Percentiles rank a stretch among this genome's conserved stretches.
phyloP scores from a whole-genome alignment of 163 green algal genomes.

The Volvox carteri region DNA sequence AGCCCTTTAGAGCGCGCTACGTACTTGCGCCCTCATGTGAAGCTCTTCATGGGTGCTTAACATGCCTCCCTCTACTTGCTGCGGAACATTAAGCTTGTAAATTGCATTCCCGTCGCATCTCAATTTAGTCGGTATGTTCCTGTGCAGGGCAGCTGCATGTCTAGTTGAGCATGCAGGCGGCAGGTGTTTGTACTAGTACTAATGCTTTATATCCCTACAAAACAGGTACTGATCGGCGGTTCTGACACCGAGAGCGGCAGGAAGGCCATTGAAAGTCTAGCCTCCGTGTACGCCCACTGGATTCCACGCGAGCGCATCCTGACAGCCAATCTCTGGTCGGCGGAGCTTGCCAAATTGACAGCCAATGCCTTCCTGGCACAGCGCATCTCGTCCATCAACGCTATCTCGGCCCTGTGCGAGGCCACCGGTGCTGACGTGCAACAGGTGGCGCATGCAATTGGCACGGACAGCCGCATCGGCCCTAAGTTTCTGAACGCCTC shows the following conservation, averaged over 20 bases:
- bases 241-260: constrained; percentile 85
- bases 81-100: too few species aligned
- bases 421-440: constrained; percentile 91
- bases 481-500: constrained; percentile 97
- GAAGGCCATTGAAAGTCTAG: constrained; percentile 81
- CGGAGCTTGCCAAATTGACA: constrained; percentile 99
- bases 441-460: constrained; percentile 88
- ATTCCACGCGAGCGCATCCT: constrained; percentile 96
- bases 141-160: too few species aligned
- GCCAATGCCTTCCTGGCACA: constrained; percentile 99
- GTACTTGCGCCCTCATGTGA: too few species aligned
- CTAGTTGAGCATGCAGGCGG: too few species aligned
- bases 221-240: constrained; percentile 91
- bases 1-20: too few species aligned
- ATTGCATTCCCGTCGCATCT: too few species aligned
- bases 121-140: too few species aligned
- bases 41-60: too few species aligned
- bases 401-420: constrained; percentile 98
- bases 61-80: too few species aligned
- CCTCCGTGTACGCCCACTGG: constrained; percentile 96
- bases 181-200: too few species aligned
- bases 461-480: constrained; percentile 97
- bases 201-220: too few species aligned
- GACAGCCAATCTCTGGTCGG: constrained; percentile 96
- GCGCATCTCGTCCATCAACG: constrained; percentile 98